Evolutionary conservation across 345 rosid species (phyloP), one percentile per base, ranked within the genome.

Genomic region (Citrus medica): DNA sequence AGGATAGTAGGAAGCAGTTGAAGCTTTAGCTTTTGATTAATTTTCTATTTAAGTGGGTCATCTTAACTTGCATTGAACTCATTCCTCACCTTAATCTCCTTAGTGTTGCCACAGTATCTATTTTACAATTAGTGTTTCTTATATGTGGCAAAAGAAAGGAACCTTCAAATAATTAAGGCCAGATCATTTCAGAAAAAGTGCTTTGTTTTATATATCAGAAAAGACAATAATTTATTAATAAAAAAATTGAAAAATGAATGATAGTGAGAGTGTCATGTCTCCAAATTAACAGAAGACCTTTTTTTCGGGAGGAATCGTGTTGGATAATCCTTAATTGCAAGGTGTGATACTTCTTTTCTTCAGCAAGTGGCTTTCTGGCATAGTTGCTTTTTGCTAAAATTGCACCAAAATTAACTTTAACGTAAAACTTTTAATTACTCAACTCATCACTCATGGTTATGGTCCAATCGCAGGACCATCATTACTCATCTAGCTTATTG

Each of bases 11-110:
- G 77, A 73, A 77, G 78, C 76, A 76, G 42, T 76, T 73, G 83
- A 56, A 56, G 40, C 22, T 78, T 79, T 74, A 53, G 74, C 55
- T 62, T 81, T 79, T 75, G 61, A 53, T 74, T 46, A 46, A 46
- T 84, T 81, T 63, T 13, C 22, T 53, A 53, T 17, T 28, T 17
- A 5, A 48, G 81, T 79, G 88, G 88, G 86, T 82, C 86, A 60
- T 68, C 67, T 55, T 74, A 76, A 72, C 76, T 67, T 80, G 48
- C 79, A 74, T 80, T 83, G 87, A 85, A 87, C 81, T 85, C 82
- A 79, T 67, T 80, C 83, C 82, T 78, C 81, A 66, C 83, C 81
- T 82, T 79, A 79, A 76, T 66, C 75, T 78, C 33, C 71, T 40
- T 28, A 30, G 67, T 37, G 76, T 61, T 71, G 64, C 66, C 75